Conservation (phyloP, 2,329 filamentous ascomycete species). For the Pezicula carpinea region DNA sequence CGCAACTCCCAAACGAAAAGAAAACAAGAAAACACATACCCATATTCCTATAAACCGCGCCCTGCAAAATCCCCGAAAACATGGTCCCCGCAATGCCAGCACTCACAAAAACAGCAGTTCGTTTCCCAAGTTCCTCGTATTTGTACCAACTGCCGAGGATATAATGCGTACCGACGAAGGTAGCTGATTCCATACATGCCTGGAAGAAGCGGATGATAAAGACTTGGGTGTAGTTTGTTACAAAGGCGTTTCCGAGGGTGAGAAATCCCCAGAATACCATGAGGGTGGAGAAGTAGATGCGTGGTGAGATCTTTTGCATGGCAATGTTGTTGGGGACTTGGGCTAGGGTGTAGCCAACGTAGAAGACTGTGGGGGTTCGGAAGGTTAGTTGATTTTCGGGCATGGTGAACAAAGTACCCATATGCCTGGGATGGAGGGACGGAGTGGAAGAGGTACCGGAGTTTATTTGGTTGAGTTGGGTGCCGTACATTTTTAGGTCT, state of each 20-base stretch:
- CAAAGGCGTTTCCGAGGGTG: constrained; percentile 1
- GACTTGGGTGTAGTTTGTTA: constrained; percentile 29
- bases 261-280: constrained; percentile 5
- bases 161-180: constrained; percentile 24
- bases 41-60: constrained; percentile 30
- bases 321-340: background rate
- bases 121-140: constrained; percentile 41
- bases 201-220: constrained; percentile 38
- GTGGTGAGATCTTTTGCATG: constrained; percentile 9
- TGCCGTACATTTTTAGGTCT: constrained; percentile 41
- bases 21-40: constrained; percentile 18
- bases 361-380: constrained; percentile 30
- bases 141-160: constrained; percentile 39
- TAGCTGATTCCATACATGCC: constrained; percentile 24
- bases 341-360: too few relatives aligned
- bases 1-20: too few relatives aligned
- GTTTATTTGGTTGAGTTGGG: constrained; percentile 47
- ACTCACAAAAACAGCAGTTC: constrained; percentile 48
- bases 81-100: constrained; percentile 44
- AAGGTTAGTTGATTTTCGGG: background rate
- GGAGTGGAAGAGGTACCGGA: constrained; percentile 48
- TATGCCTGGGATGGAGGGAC: too few relatives aligned
- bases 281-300: constrained; percentile 8
- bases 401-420: background rate
- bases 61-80: constrained; percentile 36